Evolutionary conservation across 169 alveolate genomes (phyloP), one percentile per base, ranked within the genome.

Genomic region (Plasmodium falciparum): DNA sequence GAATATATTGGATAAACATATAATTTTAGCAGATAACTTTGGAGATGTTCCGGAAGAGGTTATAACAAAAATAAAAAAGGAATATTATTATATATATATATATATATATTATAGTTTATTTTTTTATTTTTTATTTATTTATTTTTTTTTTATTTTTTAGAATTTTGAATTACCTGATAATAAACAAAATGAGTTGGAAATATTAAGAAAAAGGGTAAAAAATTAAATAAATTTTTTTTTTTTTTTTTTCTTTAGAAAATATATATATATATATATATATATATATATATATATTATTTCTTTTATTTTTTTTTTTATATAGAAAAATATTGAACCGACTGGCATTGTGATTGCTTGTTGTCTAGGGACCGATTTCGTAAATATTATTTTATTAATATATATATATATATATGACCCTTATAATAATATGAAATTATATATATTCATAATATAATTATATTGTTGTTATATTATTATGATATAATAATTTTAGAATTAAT

Each of bases 361-460:
- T 29, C 63, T 76, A 15, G 89, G 89, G 52, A 76, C 89, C 33
- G 89, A 76, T 66, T 76, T 76, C 59, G 89, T 76, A 76, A 76
- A n/a, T 29, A 29, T 29, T 29, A 29, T 29, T 2, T 29, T 29
- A 29, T 29, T 52, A 29, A 63, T 1, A 26, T 29, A 29, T 50
- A 26, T 7, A 70, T 43, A 33, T 20, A 54, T 45, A 6, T 29
- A 29, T 29, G 43, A 29, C 43, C 43, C 13, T 54, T 54, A 9
- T 54, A 54, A 54, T 54, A 4, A 54, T 22, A 7, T 54, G 15
- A 54, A 54, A 11, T 11, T 54, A 54, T 54, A n/a, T 54, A 54
- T 54, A 5, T 54, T 54, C 17, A 54, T 54, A 54, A 54, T 9
- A 50, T n/a, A 50, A 13, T 3, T 54, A 11, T 6, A 7, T 54